Evolutionary conservation across 345 rosid genomes (phyloP), one percentile per base, ranked within the genome.

Genomic region (Turritis glabra): DNA sequence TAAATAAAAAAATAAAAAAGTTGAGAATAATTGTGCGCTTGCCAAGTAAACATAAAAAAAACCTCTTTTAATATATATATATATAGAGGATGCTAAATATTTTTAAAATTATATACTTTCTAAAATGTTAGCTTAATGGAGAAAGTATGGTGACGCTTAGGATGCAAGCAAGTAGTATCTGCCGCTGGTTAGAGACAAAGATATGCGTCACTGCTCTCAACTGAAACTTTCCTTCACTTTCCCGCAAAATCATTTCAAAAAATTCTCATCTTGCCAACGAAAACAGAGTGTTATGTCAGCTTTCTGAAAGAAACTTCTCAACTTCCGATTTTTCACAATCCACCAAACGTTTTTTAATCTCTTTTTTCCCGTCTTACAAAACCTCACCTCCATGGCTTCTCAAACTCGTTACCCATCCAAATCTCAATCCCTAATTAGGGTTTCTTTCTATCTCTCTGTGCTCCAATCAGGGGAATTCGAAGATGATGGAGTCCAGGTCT

Each of bases 401-500:
- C 61, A 64, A 14, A 25, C 70, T 77, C 52, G 70, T 46, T 56
- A 64, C 46, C 11, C 32, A 69, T 25, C 74, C 50, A 61, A 30
- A 61, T 53, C 75, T 32, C 41, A 61, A 46, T 8, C 72, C 67
- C 62, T 71, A 51, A 7, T 68, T 79, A 60, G 73, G 62, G 77
- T 65, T 57, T 58, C 0, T 11, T 47, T 41, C 7, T 37, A 2
- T 54, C 50, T 27, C 55, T 13, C 27, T 70, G 40, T 76, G 15
- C 61, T 67, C 17, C 1, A 33, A 55, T 0, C 74, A 53, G 35
- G 35, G 67, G 63, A 41, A 37, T 23, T 11, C 50, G 19, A 80
- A 65, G 77, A 94, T 90, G 99, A 90, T 91, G 97, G 89, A 86
- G 73, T 76, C 97, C 0, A 96, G 82, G 78, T 82, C 77, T 74